These are phyloP conservation scores for Vitis rupestris DNA, from an alignment of 164 flowering plant species.

Conservation along the genomic window DNA sequence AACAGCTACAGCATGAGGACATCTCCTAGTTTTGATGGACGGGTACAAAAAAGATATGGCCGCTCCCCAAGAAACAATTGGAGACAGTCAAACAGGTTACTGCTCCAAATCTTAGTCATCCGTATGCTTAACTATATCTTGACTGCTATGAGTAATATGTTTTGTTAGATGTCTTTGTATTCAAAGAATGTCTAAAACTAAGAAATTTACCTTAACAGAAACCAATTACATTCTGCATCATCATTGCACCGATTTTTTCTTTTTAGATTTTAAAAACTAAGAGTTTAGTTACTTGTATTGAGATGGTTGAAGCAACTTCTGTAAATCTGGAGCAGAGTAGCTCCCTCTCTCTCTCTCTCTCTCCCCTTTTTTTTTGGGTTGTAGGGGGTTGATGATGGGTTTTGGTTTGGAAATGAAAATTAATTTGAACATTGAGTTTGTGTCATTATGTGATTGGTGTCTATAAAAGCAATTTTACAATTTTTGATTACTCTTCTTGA, in stretches of 20 bases:
- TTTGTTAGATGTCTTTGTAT: background rate
- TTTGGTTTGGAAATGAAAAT: no score
- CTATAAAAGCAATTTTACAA: background rate
- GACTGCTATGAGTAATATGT: background rate
- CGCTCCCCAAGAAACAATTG: slow-evolving; percentile 29
- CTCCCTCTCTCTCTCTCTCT: no score
- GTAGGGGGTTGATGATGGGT: no score
- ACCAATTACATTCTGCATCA: background rate
- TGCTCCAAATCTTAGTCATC: background rate
- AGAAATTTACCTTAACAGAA: background rate
- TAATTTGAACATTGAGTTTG: no score
- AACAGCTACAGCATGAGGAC: slow-evolving; percentile 20
- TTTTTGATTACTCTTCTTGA: no score
- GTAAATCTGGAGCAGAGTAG: background rate
- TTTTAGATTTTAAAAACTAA: background rate
- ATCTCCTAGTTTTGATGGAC: slow-evolving; percentile 34
- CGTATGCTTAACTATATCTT: background rate
- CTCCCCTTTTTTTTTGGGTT: no score
- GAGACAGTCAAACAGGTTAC: slow-evolving; percentile 38
- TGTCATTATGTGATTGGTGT: background rate
- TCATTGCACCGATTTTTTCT: background rate
- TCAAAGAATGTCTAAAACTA: background rate
- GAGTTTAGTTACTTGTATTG: background rate
- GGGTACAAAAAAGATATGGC: slow-evolving; percentile 22
- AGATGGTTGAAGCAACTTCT: background rate